Conservation (phyloP, 805 yeast species). For the Sugiyamaella lignohabitans region DNA sequence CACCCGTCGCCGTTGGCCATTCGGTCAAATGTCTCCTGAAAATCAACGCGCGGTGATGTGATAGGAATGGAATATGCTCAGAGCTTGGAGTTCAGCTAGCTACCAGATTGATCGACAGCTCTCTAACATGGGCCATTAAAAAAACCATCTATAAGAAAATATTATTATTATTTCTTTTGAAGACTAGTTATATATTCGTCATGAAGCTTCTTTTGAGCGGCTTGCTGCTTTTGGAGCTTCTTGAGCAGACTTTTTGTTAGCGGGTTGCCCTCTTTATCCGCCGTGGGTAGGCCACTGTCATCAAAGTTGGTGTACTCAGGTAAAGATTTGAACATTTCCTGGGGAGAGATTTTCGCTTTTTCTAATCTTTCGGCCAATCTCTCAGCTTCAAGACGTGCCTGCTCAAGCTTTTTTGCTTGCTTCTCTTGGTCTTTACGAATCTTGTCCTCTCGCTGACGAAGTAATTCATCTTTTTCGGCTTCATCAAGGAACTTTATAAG, state of each 20-base stretch:
- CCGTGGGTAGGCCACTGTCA: constrained; percentile 73
- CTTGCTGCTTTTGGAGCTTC: constrained; percentile 72
- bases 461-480: constrained; percentile 60
- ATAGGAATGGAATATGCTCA: too few species aligned
- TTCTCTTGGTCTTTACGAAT: constrained; percentile 48
- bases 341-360: constrained; percentile 64
- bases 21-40: too few species aligned
- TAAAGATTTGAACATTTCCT: constrained; percentile 59
- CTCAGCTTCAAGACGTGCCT: constrained; percentile 31
- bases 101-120: too few species aligned
- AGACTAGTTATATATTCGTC: constrained; percentile 45
- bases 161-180: too few species aligned
- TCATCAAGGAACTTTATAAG: constrained; percentile 72
- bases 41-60: too few species aligned
- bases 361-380: constrained; percentile 55
- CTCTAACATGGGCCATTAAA: too few species aligned
- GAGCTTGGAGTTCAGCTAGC: too few species aligned
- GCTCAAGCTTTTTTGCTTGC: constrained; percentile 47
- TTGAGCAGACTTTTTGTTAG: constrained; percentile 79
- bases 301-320: constrained; percentile 72
- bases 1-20: too few species aligned
- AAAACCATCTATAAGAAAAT: too few species aligned
- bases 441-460: constrained; percentile 51
- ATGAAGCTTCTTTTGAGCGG: constrained; percentile 75
- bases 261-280: constrained; percentile 63